Evolutionary conservation across 2,329 filamentous ascomycete species (phyloP), one percentile per base, ranked within the genome.

Genomic region (Fusarium continuum): DNA sequence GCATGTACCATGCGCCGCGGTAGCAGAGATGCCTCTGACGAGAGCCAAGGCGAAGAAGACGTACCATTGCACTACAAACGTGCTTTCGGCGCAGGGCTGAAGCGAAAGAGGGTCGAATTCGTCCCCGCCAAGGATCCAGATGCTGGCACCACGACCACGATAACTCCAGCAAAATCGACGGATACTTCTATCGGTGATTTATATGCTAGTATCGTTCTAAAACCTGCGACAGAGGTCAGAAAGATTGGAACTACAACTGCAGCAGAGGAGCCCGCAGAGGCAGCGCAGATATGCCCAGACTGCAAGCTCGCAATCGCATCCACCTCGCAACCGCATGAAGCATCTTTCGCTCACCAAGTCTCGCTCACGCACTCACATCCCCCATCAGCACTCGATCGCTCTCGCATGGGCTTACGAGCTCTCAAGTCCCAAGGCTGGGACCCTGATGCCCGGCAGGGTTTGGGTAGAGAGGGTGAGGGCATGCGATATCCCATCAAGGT

Each of bases 401-500:
- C 81, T 5, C 83, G 90, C 39, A 90, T 91, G 81, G 91, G 91
- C 0, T 78, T 93, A 7, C 79, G 83, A 6, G 85, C 90, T 23
- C 82, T 93, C 26, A 80, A 85, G 47, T 81, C 85, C 1, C 84
- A 90, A 55, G 91, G 91, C 23, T 93, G 90, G 87, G 88, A 93
- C 67, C 89, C 90, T 0, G 91, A 93, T 74, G 80, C 86, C 23
- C 81, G 92, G 4, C 75, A 79, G 14, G 93, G 93, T 0, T 81
- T 97, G 0, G 93, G 93, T 0, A 84, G 84, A 9, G 77, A 79
- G 3, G 88, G 90, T 1, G 85, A 90, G 65, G 93, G 93, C 4
- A 88, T 92, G 58, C 82, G 89, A 34, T 88, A 88, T 64, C 93
- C 93, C 1, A 81, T 97, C 61, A 92, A 92, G 72, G 79, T 85